Evolutionary conservation across 2,329 filamentous ascomycete species (phyloP), one percentile per base, ranked within the genome.

Genomic region (Ustulina deusta): DNA sequence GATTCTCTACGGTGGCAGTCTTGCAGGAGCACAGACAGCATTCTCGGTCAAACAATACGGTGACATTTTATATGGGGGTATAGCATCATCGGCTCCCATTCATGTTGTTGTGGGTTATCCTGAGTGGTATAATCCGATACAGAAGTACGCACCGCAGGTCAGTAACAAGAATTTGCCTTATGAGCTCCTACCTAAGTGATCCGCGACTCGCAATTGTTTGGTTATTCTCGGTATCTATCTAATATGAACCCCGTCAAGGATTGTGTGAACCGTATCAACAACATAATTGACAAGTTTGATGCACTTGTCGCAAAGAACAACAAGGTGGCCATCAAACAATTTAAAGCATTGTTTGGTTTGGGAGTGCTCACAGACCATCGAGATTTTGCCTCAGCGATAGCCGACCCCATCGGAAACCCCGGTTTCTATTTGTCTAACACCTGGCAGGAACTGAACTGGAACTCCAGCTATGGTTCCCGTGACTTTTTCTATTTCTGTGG

Each of bases 401-500:
- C 81, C 0, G 73, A 75, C 34, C 74, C 74, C 4, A 76, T 76
- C 54, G 74, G 74, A 29, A 75, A 75, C 25, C 74, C 74, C 0
- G 74, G 84, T 63, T 80, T 80, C 66, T 87, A 87, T 70, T 81
- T 82, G 0, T 84, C 81, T 0, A 78, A 77, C 27, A 86, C 85
- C 4, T 87, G 85, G 85, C 85, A 87, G 76, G 85, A 87, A 71
- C 75, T 87, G 10, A 84, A 83, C 64, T 87, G 85, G 85, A 74
- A 76, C 54, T 63, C 71, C 0, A 77, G 68, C 0, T 80, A 82
- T 63, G 80, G 79, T 46, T 78, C 78, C 1, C 73, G 80, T 4
- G 83, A 87, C 71, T 86, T 87, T 73, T 87, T 81, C 75, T 70
- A 80, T 51, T 87, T 87, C 76, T 87, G 84, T 73, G 78, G 77